Base-by-base conservation (phyloP, 768 basidiomycete genomes). In the Hydnum rufescens region DNA sequence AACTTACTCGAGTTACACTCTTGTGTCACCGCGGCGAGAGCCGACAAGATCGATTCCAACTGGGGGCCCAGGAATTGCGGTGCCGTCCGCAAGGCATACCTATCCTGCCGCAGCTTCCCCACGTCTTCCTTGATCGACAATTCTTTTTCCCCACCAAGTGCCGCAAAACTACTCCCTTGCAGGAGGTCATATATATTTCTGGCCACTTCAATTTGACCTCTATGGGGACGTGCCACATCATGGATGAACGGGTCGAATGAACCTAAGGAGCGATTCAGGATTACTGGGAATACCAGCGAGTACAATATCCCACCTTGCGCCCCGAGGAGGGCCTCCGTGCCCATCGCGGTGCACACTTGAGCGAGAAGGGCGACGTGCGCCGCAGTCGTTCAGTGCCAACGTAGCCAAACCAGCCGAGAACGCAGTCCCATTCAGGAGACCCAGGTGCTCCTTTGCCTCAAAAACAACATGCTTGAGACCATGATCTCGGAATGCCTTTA, bases 21-120 rank as follows among this genome's bases (percentile, higher is more conserved):
- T 31, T 72, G 70, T 2, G 76, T 75, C 32, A 90, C 68, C 3
- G 76, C 74, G 31, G 73, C 71, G 51, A 76, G 65, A 2, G 87
- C 73, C 8, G 71, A 66, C 3, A 84, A 67, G 47, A 90, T 70
- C 58, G 87, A 84, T 63, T 87, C 83, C 26, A 88, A 69, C 60
- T 86, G 82, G 6, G 87, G 87, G 6, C 87, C 87, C 46, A 90
- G 67, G 68, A 83, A 90, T 64, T 90, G 86, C 2, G 84, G 78
- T 0, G 82, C 71, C 0, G 82, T 85, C 47, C 82, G 73, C 31
- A 83, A 67, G 13, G 79, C 69, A 60, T 62, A 54, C 53, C 87
- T 75, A 61, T 90, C 87, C 64, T 90, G 87, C 43, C 82, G 74
- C 25, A 90, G 73, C 42, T 72, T 65, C 23, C 84, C 84, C 26